Conservation (phyloP, 192 early-diverging fungal genomes). For the Rhizoclosmatium sp. region DNA sequence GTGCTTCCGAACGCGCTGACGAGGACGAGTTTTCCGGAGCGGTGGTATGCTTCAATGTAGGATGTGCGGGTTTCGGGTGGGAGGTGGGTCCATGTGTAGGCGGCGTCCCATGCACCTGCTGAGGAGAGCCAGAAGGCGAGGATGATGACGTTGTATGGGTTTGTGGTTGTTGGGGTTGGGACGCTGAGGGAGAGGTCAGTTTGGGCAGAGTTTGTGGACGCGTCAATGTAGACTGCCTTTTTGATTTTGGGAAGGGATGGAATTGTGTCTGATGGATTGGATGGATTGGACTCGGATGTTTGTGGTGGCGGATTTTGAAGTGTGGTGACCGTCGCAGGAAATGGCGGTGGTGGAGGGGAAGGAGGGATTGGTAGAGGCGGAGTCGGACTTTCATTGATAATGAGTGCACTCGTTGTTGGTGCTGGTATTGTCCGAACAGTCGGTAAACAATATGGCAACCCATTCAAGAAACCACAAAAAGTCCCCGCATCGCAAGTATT, state of each 20-base stretch:
- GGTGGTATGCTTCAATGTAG: conserved; percentile 30
- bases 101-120: background rate
- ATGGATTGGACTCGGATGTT: background rate
- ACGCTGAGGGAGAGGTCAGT: background rate
- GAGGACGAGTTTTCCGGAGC: conserved; percentile 40
- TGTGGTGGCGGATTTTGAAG: background rate
- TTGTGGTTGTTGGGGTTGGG: background rate
- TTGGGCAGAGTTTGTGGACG: background rate
- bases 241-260: background rate
- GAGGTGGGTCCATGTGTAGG: background rate
- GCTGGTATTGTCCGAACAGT: background rate
- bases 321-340: background rate
- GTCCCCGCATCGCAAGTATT: background rate
- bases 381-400: no score
- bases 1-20: conserved; percentile 47
- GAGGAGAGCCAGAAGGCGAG: background rate
- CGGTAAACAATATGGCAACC: background rate
- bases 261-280: background rate
- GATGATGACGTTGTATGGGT: background rate
- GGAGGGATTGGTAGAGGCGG: background rate
- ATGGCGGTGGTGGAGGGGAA: background rate
- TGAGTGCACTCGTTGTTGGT: background rate
- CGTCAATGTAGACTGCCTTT: background rate
- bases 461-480: background rate
- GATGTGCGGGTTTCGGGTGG: background rate